Percentiles rank a stretch among this genome's conserved stretches.
Conservation (phyloP, 106 monocot species). For the Xerophyta viscosa region DNA sequence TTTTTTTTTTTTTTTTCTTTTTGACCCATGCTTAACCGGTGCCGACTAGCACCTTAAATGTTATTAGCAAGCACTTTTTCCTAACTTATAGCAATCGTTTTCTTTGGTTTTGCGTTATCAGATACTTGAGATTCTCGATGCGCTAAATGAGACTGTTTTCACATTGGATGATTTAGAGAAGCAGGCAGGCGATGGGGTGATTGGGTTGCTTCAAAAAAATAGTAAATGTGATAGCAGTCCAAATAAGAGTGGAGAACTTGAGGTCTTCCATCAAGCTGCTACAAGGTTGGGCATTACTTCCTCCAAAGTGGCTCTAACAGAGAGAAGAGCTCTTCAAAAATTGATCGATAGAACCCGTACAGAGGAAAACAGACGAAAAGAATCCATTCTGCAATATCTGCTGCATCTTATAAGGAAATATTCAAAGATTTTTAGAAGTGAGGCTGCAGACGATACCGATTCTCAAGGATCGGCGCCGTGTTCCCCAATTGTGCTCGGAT, state of each 20-base stretch:
- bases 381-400: constrained; percentile 57
- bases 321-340: constrained; percentile 82
- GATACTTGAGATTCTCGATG: constrained; percentile 58
- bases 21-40: too few species aligned
- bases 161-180: constrained; percentile 62
- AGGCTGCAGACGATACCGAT: constrained; percentile 41
- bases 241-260: constrained; percentile 44
- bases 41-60: too few species aligned
- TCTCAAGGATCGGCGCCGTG: constrained; percentile 66
- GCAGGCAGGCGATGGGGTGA: constrained; percentile 53
- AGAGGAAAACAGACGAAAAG: constrained; percentile 74
- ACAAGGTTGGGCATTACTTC: constrained; percentile 68
- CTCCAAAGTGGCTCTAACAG: constrained; percentile 63
- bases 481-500: constrained; percentile 29
- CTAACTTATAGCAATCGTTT: too few species aligned
- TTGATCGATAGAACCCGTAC: constrained; percentile 53
- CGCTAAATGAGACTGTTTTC: constrained; percentile 53
- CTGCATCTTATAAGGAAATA: constrained; percentile 79
- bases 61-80: not conserved
- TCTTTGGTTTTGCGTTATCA: too few species aligned
- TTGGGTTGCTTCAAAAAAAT: constrained; percentile 60
- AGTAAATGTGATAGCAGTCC: constrained; percentile 18
- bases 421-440: constrained; percentile 67
- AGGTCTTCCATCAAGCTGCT: constrained; percentile 62
- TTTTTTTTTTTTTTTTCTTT: too few species aligned